These are phyloP conservation scores for Lecanoromycetidae sp. DNA, from an alignment of 2,329 filamentous ascomycete species.

Conservation along the genomic window DNA sequence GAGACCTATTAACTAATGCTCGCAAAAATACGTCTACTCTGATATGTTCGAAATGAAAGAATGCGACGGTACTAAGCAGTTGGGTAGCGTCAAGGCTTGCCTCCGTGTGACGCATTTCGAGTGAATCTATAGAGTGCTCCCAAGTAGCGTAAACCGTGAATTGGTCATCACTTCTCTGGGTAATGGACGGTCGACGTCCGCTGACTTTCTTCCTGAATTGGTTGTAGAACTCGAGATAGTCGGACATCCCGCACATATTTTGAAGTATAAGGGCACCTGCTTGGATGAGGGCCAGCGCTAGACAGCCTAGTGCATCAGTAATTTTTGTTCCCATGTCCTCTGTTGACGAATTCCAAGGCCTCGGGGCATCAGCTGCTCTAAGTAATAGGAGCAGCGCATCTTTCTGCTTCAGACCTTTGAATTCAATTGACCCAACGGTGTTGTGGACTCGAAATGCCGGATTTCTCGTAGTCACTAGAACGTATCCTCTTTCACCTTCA, in stretches of 20 bases:
- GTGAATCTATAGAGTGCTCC: slow-evolving; percentile 21
- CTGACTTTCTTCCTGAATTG: slow-evolving; percentile 16
- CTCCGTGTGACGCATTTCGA: slow-evolving; percentile 18
- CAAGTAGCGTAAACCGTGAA: slow-evolving; percentile 22
- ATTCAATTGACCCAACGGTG: slow-evolving; percentile 20
- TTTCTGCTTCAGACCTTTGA: slow-evolving; percentile 18
- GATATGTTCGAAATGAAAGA: slow-evolving; percentile 24
- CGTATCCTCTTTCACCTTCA: slow-evolving; percentile 20
- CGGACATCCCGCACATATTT: slow-evolving; percentile 18
- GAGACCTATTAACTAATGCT: slow-evolving; percentile 19
- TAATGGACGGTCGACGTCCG: neutral
- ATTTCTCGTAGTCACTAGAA: slow-evolving; percentile 24
- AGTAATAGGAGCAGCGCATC: slow-evolving; percentile 21
- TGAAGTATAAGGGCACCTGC: slow-evolving; percentile 20
- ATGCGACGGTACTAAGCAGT: slow-evolving; percentile 25
- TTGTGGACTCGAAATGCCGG: slow-evolving; percentile 19
- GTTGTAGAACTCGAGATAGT: slow-evolving; percentile 19
- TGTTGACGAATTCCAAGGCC: slow-evolving; percentile 19
- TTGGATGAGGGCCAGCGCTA: slow-evolving; percentile 22
- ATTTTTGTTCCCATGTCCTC: slow-evolving; percentile 18
- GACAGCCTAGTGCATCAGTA: slow-evolving; percentile 20
- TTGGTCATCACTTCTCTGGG: slow-evolving; percentile 1
- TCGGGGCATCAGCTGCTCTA: slow-evolving; percentile 18
- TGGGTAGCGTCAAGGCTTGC: slow-evolving; percentile 23
- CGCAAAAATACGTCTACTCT: slow-evolving; percentile 20